phyloP scores from a whole-genome alignment of 108 stramenopile species.

The Chaetoceros muelleri region DNA sequence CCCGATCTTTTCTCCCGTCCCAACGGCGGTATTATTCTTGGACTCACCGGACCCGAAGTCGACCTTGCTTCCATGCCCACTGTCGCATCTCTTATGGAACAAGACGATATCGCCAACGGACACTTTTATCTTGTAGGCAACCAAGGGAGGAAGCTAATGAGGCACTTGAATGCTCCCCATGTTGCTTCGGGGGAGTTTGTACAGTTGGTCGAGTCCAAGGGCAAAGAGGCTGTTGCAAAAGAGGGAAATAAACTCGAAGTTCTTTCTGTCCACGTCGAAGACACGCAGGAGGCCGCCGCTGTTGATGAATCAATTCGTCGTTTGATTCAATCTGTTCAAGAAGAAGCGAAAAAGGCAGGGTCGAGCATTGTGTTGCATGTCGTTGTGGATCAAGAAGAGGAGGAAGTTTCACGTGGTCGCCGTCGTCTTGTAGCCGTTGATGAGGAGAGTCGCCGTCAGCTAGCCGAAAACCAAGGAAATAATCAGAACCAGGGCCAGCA shows the following conservation, averaged over 20 bases:
- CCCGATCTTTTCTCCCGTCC: conserved; percentile 69
- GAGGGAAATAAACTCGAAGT: conserved; percentile 10
- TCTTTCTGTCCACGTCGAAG: conserved; percentile 10
- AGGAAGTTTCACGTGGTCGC: conserved; percentile 18
- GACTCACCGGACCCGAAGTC: conserved; percentile 35
- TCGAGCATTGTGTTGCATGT: conserved; percentile 64
- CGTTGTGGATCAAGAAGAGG: conserved; percentile 59
- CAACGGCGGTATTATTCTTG: conserved; percentile 59
- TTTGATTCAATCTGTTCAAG: conserved; percentile 32
- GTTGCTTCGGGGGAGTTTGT: neutral
- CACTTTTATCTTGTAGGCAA: conserved; percentile 41
- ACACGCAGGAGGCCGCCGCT: conserved; percentile 23
- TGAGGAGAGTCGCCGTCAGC: neutral
- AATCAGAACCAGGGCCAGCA: conserved; percentile 10
- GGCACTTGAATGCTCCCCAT: conserved; percentile 1
- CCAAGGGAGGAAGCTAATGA: conserved; percentile 14
- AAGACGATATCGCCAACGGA: conserved; percentile 36
- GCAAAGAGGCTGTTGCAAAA: conserved; percentile 2
- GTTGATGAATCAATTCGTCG: conserved; percentile 43
- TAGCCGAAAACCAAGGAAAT: neutral
- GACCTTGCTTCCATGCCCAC: conserved; percentile 57
- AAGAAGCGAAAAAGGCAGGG: conserved; percentile 15
- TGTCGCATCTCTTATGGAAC: conserved; percentile 22
- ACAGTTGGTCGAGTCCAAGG: conserved; percentile 1
- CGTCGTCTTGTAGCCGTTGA: conserved; percentile 46